Evolutionary conservation across 2,329 filamentous ascomycete genomes (phyloP).

Genomic region (Verticillium klebahnii): DNA sequence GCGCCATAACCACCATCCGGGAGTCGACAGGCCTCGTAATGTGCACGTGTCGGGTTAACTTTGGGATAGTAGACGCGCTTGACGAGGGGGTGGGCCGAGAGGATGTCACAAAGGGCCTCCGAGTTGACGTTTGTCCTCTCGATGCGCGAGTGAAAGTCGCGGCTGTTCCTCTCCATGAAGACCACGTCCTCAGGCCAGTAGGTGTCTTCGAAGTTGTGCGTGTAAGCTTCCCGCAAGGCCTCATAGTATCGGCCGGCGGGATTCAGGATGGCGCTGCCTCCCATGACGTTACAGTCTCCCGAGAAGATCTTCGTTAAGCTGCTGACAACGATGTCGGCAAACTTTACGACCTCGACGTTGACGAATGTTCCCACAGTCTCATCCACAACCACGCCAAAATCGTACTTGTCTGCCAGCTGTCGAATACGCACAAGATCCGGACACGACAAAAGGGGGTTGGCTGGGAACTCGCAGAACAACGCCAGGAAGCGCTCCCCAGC

Average conservation of each 20-base stretch:
- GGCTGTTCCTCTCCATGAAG: conserved; percentile 93
- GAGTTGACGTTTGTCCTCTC: conserved; percentile 82
- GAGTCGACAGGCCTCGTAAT: conserved; percentile 76
- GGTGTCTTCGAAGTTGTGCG: conserved; percentile 72
- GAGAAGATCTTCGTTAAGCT: conserved; percentile 97
- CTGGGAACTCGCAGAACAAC: conserved; percentile 92
- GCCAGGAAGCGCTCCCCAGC: conserved; percentile 72
- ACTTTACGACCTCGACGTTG: conserved; percentile 88
- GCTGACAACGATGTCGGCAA: conserved; percentile 88
- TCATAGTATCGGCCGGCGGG: conserved; percentile 66
- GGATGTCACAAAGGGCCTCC: conserved; percentile 72
- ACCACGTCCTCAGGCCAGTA: conserved; percentile 93
- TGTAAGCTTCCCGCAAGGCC: conserved; percentile 61
- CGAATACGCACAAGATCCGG: conserved; percentile 83
- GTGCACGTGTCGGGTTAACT: conserved; percentile 59
- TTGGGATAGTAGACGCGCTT: conserved; percentile 87
- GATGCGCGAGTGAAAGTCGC: conserved; percentile 81
- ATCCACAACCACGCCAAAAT: conserved; percentile 87
- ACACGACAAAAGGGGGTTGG: conserved; percentile 82
- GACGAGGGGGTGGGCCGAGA: conserved; percentile 58
- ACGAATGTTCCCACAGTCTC: conserved; percentile 96
- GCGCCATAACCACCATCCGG: conserved; percentile 82
- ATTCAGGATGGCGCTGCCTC: conserved; percentile 67
- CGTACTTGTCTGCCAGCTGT: conserved; percentile 71
- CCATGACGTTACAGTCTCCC: conserved; percentile 98